A percentile compares a stretch with the other conserved stretches of the same genome.
Conservation (phyloP, 345 rosid genomes). For the Boechera divaricarpa region DNA sequence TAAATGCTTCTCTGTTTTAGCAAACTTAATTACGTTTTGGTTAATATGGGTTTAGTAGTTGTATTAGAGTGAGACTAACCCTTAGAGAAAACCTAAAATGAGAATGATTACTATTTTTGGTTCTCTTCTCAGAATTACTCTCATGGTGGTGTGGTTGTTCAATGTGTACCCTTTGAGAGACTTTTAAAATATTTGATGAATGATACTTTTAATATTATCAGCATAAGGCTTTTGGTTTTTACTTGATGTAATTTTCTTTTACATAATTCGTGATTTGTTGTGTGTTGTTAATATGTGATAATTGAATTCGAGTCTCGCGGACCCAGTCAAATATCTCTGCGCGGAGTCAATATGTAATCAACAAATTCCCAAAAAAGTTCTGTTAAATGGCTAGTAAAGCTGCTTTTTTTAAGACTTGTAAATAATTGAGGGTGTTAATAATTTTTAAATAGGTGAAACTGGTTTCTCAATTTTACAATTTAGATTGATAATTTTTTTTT, state of each 20-base stretch:
- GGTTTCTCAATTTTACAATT: too few relatives aligned
- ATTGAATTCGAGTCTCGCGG: constrained; percentile 5
- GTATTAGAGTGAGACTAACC: constrained; percentile 43
- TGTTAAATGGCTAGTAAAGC: constrained; percentile 15
- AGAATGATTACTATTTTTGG: constrained; percentile 32
- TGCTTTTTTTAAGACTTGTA: not conserved
- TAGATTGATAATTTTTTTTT: too few relatives aligned
- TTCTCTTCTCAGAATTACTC: constrained; percentile 30
- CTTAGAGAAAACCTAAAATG: constrained; percentile 10
- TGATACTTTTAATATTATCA: constrained; percentile 25
- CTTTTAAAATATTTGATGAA: constrained; percentile 22
- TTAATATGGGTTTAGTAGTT: constrained; percentile 39
- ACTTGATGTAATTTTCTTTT: not conserved
- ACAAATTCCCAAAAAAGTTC: not conserved
- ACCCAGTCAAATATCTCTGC: constrained; percentile 15
- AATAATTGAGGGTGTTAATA: not conserved
- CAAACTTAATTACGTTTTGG: constrained; percentile 32
- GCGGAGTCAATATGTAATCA: not conserved
- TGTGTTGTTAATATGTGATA: not conserved
- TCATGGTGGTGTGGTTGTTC: constrained; percentile 38
- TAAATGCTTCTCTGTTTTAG: constrained; percentile 37
- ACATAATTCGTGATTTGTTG: not conserved
- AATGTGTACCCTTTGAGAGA: constrained; percentile 38
- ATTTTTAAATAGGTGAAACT: not conserved
- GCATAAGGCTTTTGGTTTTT: not conserved